Evolutionary conservation across 1,284 basidiomycete species (phyloP), one percentile per base, ranked within the genome.

Genomic region (Amylostereum areolatum): DNA sequence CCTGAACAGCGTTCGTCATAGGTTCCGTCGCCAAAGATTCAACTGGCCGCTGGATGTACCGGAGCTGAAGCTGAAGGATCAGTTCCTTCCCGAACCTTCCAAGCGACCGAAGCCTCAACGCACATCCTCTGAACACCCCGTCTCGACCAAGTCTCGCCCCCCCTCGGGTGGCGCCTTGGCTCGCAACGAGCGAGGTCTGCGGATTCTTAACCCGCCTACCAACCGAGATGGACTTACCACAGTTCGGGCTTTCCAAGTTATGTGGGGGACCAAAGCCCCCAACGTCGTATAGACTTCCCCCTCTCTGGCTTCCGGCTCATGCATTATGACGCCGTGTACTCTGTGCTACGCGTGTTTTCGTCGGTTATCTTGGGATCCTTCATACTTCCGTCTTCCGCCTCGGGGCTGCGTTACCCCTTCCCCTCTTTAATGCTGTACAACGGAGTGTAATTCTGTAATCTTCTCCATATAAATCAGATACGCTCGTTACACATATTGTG

Each of bases 11-110:
- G 36, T 47, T 43, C 27, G 24, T 36, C 43, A 27, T 52, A 84
- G 83, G 51, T 85, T 84, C 66, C 76, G 76, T 45, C 75, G 81
- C 46, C 67, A 67, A 51, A 75, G 83, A 33, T 77, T 84, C 62
- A 77, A 81, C 57, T 83, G 77, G 80, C 76, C 75, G 3, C 60
- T 49, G 29, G 59, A 61, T 32, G 45, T 56, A 47, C 59, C 55
- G 48, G 61, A 52, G 53, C 56, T 50, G 43, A 56, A 39, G 44
- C 57, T 52, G 45, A 52, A 54, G 27, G 57, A 55, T 24, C 54
- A 56, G 12, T 18, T 33, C 35, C 12, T 31, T 1, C 52, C 50
- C 11, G 50, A 53, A 8, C 30, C 44, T 6, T 33, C 41, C 28
- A 41, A 36, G 33, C 34, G 28, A 1, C 31, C 45, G 10, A 36